phyloP scores from a whole-genome alignment of 2,329 filamentous ascomycete genomes.

The Calonectria multiphialidica region DNA sequence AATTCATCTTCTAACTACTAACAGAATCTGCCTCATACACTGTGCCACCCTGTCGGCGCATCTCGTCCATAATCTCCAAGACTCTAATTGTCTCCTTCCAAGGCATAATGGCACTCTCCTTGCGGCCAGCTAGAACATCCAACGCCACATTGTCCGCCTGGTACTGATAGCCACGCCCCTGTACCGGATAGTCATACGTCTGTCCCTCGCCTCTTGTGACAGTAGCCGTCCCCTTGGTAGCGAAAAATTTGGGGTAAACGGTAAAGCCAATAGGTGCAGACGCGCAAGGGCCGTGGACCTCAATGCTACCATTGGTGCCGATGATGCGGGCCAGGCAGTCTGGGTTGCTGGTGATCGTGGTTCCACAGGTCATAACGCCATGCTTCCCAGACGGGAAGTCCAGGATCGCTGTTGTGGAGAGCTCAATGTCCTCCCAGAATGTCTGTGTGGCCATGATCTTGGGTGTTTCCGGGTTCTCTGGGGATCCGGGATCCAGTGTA shows the following conservation, averaged over 20 bases:
- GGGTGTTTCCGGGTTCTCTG: too few species aligned
- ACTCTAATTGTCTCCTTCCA: neutral
- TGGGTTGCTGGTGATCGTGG: too few species aligned
- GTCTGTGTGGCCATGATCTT: too few species aligned
- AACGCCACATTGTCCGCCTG: neutral
- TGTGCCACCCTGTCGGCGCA: neutral
- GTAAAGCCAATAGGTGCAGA: constrained; percentile 55
- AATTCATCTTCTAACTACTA: neutral
- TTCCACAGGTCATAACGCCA: too few species aligned
- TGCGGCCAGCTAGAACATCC: neutral
- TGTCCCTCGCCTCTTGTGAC: constrained; percentile 30
- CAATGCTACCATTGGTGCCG: too few species aligned
- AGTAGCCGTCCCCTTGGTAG: too few species aligned
- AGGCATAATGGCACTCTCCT: constrained; percentile 1
- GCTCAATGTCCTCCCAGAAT: too few species aligned
- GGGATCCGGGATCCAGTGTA: too few species aligned
- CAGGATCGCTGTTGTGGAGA: too few species aligned
- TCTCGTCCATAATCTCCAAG: constrained; percentile 4
- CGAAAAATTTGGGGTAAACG: constrained; percentile 11
- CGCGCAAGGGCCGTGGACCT: too few species aligned
- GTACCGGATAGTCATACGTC: neutral
- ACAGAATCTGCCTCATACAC: neutral
- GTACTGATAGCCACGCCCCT: neutral
- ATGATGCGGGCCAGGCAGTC: too few species aligned
- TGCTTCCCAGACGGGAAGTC: too few species aligned